These are phyloP conservation scores for Laetiporus sulphureus DNA, from an alignment of 1,284 basidiomycete species.

Conservation along the genomic window DNA sequence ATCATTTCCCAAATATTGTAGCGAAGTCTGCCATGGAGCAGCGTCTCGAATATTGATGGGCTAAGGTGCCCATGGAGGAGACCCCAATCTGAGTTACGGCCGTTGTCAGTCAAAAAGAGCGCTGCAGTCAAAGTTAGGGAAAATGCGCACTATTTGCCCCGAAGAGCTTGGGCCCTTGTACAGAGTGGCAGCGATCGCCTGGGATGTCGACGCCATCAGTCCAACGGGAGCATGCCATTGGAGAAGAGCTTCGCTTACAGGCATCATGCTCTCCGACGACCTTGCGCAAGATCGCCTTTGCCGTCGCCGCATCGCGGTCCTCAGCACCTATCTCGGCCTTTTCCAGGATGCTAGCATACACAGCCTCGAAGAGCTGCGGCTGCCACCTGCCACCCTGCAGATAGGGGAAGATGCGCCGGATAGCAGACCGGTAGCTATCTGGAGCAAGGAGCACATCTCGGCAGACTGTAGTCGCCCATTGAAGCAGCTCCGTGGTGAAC, in stretches of 20 bases:
- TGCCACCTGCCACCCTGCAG: too few species aligned
- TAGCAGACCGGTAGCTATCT: too few species aligned
- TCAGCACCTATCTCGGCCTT: background rate
- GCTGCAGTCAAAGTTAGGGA: background rate
- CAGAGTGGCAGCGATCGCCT: constrained; percentile 17
- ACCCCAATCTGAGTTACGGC: too few species aligned
- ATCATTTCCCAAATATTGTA: too few species aligned
- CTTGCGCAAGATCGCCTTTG: constrained; percentile 3
- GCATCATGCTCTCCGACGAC: constrained; percentile 7
- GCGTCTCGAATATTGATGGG: too few species aligned
- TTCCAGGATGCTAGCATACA: background rate
- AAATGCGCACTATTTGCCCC: constrained; percentile 16
- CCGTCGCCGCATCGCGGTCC: background rate
- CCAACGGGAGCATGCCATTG: too few species aligned
- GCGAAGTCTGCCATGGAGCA: too few species aligned
- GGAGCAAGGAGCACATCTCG: too few species aligned
- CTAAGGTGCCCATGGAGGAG: too few species aligned
- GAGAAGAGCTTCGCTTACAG: too few species aligned
- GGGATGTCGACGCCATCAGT: background rate
- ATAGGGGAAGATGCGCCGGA: too few species aligned
- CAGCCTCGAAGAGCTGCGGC: background rate
- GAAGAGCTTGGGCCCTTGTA: constrained; percentile 14
- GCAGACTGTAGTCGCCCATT: constrained; percentile 5
- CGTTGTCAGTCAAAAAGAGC: too few species aligned
- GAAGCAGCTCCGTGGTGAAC: constrained; percentile 8